Evolutionary conservation across 345 rosid species (phyloP).

Genomic region (Hibiscus syriacus): DNA sequence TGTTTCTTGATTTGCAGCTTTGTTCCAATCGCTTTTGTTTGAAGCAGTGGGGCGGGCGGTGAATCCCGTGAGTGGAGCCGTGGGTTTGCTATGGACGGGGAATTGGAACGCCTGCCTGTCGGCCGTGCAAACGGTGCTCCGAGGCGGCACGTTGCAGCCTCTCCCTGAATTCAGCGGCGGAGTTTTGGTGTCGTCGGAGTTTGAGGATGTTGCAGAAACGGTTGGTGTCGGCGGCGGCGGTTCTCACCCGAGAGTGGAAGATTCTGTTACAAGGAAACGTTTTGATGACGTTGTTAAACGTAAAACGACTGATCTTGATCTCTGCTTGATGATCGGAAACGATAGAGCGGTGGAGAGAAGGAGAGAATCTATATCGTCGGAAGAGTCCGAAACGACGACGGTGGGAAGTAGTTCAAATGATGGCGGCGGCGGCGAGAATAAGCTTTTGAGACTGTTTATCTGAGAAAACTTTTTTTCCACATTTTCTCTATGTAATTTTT

Average conservation of each 20-base stretch:
- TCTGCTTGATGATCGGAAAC: constrained; percentile 15
- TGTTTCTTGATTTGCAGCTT: constrained; percentile 29
- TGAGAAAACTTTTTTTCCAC: constrained; percentile 4
- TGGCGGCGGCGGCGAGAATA: constrained; percentile 11
- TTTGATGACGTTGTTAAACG: background rate
- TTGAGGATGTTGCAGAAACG: no score
- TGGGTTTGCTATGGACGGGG: constrained; percentile 62
- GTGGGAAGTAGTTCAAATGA: constrained; percentile 3
- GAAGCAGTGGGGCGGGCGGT: constrained; percentile 67
- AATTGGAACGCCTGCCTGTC: constrained; percentile 59
- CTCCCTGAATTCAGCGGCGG: constrained; percentile 25
- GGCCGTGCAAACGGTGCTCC: constrained; percentile 53
- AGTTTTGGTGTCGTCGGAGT: no score
- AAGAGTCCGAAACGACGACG: constrained; percentile 40
- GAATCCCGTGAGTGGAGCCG: constrained; percentile 66
- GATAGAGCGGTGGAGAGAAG: constrained; percentile 23
- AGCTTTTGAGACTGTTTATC: constrained; percentile 31
- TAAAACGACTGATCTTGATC: constrained; percentile 15
- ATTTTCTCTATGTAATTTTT: background rate
- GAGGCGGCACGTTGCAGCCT: constrained; percentile 45
- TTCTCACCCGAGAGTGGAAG: background rate
- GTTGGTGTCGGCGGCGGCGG: background rate
- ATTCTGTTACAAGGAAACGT: constrained; percentile 17
- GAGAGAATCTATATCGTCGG: constrained; percentile 35
- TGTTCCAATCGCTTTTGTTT: constrained; percentile 57